Conservation (phyloP, 1,284 basidiomycete genomes). For the Paramarasmius palmivorus region DNA sequence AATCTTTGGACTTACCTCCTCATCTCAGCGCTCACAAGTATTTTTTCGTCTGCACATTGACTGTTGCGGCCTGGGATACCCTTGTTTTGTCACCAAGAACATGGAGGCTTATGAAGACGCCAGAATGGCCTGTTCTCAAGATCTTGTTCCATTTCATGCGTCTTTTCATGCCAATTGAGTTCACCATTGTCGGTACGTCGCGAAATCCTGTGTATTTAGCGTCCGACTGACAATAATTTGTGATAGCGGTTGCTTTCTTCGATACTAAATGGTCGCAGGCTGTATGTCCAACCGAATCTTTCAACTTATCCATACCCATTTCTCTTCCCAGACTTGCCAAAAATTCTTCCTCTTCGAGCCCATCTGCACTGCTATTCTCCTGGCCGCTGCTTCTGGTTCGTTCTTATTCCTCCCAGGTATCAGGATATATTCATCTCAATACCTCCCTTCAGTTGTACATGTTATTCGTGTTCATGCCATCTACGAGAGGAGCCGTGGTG, state of each 20-base stretch:
- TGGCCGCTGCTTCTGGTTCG: conserved; percentile 67
- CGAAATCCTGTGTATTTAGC: neutral
- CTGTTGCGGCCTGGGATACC: conserved; percentile 83
- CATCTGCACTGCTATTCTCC: conserved; percentile 75
- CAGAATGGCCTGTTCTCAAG: conserved; percentile 77
- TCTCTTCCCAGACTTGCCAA: conserved; percentile 48
- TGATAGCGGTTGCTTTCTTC: conserved; percentile 75
- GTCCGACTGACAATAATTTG: conserved; percentile 5
- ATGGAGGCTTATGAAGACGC: conserved; percentile 66
- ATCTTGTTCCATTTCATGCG: conserved; percentile 72
- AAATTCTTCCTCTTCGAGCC: conserved; percentile 83
- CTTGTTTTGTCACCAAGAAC: conserved; percentile 77
- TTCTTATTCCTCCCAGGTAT: conserved; percentile 4
- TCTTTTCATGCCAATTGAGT: conserved; percentile 75
- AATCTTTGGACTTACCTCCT: conserved; percentile 66
- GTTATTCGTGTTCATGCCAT: conserved; percentile 77
- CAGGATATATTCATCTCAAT: conserved; percentile 1
- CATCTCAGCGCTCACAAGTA: conserved; percentile 83
- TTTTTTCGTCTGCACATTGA: conserved; percentile 82
- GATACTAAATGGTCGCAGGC: conserved; percentile 63
- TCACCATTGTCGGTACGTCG: conserved; percentile 66
- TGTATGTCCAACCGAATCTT: conserved; percentile 34
- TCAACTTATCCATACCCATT: conserved; percentile 10
- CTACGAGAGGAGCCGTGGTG: conserved; percentile 57
- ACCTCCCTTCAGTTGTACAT: conserved; percentile 51